Percentiles rank a stretch among this genome's conserved stretches.
Evolutionary conservation across 805 yeast species (phyloP).

Genomic region (Metschnikowia picachoensis): DNA sequence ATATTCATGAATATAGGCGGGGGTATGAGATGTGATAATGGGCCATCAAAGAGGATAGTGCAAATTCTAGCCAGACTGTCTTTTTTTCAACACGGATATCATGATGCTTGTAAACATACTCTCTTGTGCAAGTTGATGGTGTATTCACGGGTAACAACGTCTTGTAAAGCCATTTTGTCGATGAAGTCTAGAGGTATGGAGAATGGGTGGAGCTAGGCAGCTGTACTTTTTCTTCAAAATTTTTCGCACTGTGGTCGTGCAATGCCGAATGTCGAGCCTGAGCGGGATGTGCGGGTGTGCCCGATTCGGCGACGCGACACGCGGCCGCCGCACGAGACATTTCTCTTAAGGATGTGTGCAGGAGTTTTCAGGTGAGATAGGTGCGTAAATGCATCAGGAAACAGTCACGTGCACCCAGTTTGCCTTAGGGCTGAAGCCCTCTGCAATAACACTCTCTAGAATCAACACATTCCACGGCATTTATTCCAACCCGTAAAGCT

Average conservation of each 20-base stretch:
- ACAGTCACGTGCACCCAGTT: conserved; percentile 1
- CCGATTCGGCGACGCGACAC: neutral
- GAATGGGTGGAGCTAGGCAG: neutral
- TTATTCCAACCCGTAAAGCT: conserved; percentile 35
- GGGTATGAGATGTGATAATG: too few relatives aligned
- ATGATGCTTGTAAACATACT: conserved; percentile 53
- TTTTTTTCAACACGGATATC: neutral
- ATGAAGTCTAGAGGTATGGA: conserved; percentile 19
- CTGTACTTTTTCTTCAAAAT: conserved; percentile 17
- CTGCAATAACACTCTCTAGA: neutral
- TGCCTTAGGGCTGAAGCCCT: conserved; percentile 2
- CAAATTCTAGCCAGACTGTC: too few relatives aligned
- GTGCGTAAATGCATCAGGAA: neutral
- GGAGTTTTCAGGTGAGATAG: neutral
- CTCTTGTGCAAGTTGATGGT: conserved; percentile 99
- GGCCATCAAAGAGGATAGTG: too few relatives aligned
- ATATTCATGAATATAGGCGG: too few relatives aligned
- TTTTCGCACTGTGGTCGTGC: conserved; percentile 19
- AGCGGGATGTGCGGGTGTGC: neutral
- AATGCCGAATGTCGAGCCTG: neutral
- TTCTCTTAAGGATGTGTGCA: neutral
- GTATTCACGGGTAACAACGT: conserved; percentile 99
- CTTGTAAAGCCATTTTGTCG: conserved; percentile 79
- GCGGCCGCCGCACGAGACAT: neutral
- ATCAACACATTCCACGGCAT: neutral